Percentiles rank a stretch among this genome's conserved stretches.
Conservation (phyloP, 495 filamentous ascomycete species). For the Barbatosphaeria neglecta region DNA sequence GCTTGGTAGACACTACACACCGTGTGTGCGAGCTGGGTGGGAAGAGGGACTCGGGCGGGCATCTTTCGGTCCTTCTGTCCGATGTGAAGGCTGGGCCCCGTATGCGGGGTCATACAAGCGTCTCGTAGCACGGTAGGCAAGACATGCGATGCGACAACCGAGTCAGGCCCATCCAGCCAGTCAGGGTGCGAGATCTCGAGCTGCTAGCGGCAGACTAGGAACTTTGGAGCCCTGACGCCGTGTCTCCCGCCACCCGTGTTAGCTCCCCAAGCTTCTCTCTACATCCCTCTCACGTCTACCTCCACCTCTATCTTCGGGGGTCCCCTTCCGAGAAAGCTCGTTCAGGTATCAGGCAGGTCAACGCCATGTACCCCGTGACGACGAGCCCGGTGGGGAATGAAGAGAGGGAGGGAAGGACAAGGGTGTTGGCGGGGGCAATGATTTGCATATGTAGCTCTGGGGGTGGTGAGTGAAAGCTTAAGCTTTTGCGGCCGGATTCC, state of each 20-base stretch:
- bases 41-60: too few species aligned
- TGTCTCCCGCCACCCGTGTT: background rate
- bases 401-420: too few species aligned
- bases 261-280: too few species aligned
- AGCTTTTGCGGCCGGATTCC: background rate
- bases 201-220: background rate
- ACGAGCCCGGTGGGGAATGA: background rate
- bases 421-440: background rate
- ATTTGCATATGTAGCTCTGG: constrained; percentile 1
- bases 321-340: background rate
- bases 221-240: background rate
- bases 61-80: background rate
- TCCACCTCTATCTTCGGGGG: too few species aligned
- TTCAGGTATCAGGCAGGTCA: background rate
- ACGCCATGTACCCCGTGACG: background rate
- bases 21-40: too few species aligned
- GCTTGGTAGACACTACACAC: too few species aligned
- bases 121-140: background rate
- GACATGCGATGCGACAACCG: background rate
- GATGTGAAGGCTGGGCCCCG: background rate
- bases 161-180: background rate
- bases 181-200: background rate
- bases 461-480: background rate
- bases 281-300: too few species aligned
- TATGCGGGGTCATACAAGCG: background rate